Evolutionary conservation across 768 basidiomycete genomes (phyloP).

Genomic region (Tricholoma bakamatsutake): DNA sequence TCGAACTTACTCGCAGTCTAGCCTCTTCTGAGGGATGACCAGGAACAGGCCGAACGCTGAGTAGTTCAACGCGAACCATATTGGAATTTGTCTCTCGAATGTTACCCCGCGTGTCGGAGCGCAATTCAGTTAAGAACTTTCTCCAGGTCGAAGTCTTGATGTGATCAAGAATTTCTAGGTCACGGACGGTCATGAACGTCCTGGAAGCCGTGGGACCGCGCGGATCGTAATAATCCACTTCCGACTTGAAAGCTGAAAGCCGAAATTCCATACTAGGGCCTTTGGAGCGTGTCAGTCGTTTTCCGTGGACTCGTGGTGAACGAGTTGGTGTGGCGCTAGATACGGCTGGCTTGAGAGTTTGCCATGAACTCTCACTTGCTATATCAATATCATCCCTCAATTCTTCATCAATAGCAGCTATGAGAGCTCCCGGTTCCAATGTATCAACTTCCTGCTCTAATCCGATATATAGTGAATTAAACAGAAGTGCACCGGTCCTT

Average conservation of each 20-base stretch:
- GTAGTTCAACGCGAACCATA: constrained; percentile 88
- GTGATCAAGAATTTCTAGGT: constrained; percentile 91
- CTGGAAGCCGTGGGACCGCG: constrained; percentile 56
- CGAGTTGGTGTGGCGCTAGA: constrained; percentile 37
- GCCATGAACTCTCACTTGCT: constrained; percentile 84
- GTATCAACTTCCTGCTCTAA: constrained; percentile 72
- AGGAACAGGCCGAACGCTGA: constrained; percentile 65
- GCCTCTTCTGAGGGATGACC: constrained; percentile 69
- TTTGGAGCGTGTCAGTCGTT: constrained; percentile 65
- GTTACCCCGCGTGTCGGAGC: constrained; percentile 81
- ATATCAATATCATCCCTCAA: constrained; percentile 73
- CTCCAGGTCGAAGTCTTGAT: constrained; percentile 99
- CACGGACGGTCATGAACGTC: constrained; percentile 58
- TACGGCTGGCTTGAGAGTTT: constrained; percentile 59
- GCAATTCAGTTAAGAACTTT: constrained; percentile 87
- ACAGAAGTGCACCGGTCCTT: constrained; percentile 69
- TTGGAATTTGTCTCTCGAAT: constrained; percentile 86
- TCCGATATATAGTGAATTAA: constrained; percentile 94
- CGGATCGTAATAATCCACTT: constrained; percentile 60
- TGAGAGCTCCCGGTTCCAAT: constrained; percentile 67
- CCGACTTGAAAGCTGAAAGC: constrained; percentile 56
- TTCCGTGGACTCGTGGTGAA: constrained; percentile 43
- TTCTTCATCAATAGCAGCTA: constrained; percentile 92
- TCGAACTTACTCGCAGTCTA: constrained; percentile 59
- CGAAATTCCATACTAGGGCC: constrained; percentile 81